Percentiles rank a stretch among this genome's conserved stretches.
Evolutionary conservation across 2,329 filamentous ascomycete species (phyloP).

Genomic region (Trichoderma sp.): DNA sequence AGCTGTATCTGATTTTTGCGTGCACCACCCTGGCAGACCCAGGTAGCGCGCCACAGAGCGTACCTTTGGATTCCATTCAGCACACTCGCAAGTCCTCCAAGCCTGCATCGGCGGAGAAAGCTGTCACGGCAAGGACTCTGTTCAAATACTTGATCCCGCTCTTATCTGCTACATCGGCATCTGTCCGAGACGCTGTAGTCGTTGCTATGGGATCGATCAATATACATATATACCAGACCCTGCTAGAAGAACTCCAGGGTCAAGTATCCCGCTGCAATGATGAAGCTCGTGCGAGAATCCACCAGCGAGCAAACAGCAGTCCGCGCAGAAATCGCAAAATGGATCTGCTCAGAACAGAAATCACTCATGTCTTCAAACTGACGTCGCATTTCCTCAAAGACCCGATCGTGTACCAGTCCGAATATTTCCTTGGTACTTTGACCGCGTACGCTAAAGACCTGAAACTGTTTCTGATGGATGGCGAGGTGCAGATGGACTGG

Average conservation of each 20-base stretch:
- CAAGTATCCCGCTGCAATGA: constrained; percentile 86
- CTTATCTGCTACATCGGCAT: constrained; percentile 75
- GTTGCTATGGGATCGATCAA: constrained; percentile 93
- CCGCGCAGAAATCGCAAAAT: constrained; percentile 81
- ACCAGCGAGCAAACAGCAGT: constrained; percentile 83
- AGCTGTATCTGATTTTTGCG: constrained; percentile 93
- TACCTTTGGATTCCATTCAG: constrained; percentile 59
- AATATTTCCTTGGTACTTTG: constrained; percentile 88
- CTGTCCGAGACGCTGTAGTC: constrained; percentile 88
- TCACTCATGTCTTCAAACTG: constrained; percentile 93
- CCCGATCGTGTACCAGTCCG: constrained; percentile 77
- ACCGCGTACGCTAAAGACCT: constrained; percentile 89
- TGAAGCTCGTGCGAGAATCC: constrained; percentile 82
- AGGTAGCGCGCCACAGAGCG: constrained; percentile 55
- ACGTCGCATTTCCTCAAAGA: constrained; percentile 87
- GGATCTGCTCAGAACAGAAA: constrained; percentile 86
- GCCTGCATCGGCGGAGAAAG: constrained; percentile 69
- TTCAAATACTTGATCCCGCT: constrained; percentile 93
- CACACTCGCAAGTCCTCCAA: constrained; percentile 83
- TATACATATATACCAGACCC: constrained; percentile 84
- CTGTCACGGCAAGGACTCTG: constrained; percentile 83
- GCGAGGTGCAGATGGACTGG: constrained; percentile 92
- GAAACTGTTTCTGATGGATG: constrained; percentile 91
- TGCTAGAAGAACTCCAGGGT: constrained; percentile 87
- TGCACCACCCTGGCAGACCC: constrained; percentile 92